Conservation (phyloP, 140 eudicot species). For the Cichorium intybus region DNA sequence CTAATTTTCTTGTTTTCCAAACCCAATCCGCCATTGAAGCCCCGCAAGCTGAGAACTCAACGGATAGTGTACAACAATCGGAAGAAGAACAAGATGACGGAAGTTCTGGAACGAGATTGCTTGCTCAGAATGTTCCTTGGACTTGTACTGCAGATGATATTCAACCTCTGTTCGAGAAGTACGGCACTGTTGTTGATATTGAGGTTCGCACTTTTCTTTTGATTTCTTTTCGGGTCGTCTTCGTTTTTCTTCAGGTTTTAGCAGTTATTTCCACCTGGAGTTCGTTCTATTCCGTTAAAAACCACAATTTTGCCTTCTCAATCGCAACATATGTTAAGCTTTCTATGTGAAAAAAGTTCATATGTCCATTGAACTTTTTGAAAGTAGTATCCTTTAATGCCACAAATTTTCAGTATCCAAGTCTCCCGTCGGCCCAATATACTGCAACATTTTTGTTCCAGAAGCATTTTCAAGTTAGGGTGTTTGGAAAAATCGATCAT, state of each 20-base stretch:
- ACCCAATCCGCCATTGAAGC: slow-evolving; percentile 34
- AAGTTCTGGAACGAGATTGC: slow-evolving; percentile 55
- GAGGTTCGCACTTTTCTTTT: slow-evolving; percentile 48
- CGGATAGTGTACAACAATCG: neutral
- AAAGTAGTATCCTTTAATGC: neutral
- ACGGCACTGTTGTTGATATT: slow-evolving; percentile 74
- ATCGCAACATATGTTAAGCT: neutral
- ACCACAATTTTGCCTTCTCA: neutral
- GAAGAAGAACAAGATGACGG: slow-evolving; percentile 36
- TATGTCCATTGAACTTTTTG: too few species aligned
- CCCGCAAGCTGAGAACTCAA: slow-evolving; percentile 15
- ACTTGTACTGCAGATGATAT: slow-evolving; percentile 63
- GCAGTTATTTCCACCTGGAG: neutral
- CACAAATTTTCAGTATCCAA: neutral
- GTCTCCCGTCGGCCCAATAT: neutral
- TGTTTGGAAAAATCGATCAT: neutral
- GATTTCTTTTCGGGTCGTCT: neutral
- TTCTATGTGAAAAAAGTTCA: neutral
- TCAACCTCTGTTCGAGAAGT: slow-evolving; percentile 66
- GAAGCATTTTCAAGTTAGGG: neutral
- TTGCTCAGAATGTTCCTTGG: slow-evolving; percentile 83
- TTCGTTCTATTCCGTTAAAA: neutral
- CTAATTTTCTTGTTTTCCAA: slow-evolving; percentile 15
- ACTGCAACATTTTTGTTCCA: neutral
- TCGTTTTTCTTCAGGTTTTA: neutral